phyloP scores from a whole-genome alignment of 2,329 filamentous ascomycete genomes.

The Fusarium fujikuroi region DNA sequence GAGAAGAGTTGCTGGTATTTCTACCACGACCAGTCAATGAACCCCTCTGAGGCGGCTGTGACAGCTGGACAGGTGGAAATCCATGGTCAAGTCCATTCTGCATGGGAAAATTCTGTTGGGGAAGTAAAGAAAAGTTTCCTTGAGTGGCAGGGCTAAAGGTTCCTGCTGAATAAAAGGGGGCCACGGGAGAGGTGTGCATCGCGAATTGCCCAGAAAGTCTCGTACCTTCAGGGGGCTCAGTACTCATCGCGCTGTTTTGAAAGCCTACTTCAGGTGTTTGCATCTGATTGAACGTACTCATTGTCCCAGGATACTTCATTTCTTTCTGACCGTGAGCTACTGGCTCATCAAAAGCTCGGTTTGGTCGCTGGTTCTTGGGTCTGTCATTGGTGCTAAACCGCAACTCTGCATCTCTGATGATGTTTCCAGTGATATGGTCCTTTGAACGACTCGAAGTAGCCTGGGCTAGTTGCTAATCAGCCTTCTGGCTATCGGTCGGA shows the following conservation, averaged over 20 bases:
- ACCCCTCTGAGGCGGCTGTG: conserved; percentile 5
- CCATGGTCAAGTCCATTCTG: conserved; percentile 10
- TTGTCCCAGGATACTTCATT: neutral
- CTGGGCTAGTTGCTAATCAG: conserved; percentile 41
- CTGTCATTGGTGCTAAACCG: conserved; percentile 3
- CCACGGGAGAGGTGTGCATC: neutral
- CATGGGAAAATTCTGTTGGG: conserved; percentile 1
- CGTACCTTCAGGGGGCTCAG: neutral
- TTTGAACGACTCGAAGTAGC: conserved; percentile 13
- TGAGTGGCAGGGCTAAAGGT: neutral
- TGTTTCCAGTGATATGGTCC: neutral
- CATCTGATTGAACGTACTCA: neutral
- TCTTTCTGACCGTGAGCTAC: neutral
- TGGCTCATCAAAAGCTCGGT: neutral
- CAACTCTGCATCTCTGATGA: conserved; percentile 4
- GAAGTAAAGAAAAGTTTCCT: neutral
- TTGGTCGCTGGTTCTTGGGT: conserved; percentile 3
- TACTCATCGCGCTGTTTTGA: neutral
- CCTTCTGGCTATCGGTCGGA: conserved; percentile 17
- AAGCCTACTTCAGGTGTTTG: neutral
- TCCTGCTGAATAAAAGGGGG: conserved; percentile 9
- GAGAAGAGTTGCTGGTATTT: conserved; percentile 16
- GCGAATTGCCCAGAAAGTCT: neutral
- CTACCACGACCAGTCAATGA: neutral
- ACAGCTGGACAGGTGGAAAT: conserved; percentile 6